These are phyloP conservation scores for Aspergillus proliferans DNA, from an alignment of 2,329 filamentous ascomycete species.

Conservation along the genomic window DNA sequence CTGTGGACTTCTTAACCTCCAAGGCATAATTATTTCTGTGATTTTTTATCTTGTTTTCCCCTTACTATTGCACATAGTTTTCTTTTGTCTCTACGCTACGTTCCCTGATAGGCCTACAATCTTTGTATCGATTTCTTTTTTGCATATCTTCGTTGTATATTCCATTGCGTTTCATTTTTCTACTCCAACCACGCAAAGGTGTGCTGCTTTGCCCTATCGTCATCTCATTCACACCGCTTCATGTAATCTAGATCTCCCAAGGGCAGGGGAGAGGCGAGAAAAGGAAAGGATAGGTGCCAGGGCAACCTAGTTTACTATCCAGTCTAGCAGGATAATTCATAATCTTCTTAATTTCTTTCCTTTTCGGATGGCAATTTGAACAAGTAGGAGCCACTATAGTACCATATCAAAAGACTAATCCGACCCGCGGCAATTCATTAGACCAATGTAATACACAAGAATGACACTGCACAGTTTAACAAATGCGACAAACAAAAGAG, in stretches of 20 bases:
- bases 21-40: conserved; percentile 24
- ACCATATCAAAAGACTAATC: no score
- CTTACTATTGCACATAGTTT: conserved; percentile 7
- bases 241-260: not conserved
- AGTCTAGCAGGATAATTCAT: not conserved
- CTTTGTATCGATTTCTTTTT: conserved; percentile 5
- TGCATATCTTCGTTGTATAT: conserved; percentile 8
- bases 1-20: conserved; percentile 37
- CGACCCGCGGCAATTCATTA: no score
- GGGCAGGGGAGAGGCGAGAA: not conserved
- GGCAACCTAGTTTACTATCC: not conserved
- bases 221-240: not conserved
- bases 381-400: no score
- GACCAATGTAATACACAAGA: no score
- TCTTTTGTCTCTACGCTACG: conserved; percentile 8
- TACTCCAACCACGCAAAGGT: conserved; percentile 1
- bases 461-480: no score
- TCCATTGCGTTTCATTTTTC: conserved; percentile 11
- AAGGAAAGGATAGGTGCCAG: conserved; percentile 2
- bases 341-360: not conserved
- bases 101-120: not conserved
- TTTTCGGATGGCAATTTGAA: not conserved
- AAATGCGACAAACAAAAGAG: no score
- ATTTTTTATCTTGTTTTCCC: no score
- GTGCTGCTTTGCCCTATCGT: not conserved